Evolutionary conservation across 1,284 basidiomycete species (phyloP).

Genomic region (Rhodotorula sp.): DNA sequence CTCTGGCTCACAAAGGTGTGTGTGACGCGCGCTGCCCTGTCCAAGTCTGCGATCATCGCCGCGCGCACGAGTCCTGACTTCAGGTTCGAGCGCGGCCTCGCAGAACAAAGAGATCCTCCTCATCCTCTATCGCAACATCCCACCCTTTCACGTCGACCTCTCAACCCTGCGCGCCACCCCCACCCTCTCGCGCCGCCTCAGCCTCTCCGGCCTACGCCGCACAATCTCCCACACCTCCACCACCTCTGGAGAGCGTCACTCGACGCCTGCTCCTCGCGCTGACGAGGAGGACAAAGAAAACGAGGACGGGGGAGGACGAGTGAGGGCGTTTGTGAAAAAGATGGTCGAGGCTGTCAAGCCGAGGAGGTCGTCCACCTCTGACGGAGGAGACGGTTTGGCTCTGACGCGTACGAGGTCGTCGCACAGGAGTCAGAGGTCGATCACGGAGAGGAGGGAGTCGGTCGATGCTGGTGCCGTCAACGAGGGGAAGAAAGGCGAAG

Average conservation of each 20-base stretch:
- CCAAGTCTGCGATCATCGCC: background rate
- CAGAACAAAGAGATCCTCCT: constrained; percentile 14
- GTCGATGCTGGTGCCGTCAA: no score
- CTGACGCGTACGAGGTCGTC: constrained; percentile 3
- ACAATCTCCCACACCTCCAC: background rate
- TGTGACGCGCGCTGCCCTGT: background rate
- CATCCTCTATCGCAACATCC: constrained; percentile 8
- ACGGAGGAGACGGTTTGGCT: background rate
- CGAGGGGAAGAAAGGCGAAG: no score
- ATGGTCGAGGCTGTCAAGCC: constrained; percentile 18
- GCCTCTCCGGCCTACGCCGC: background rate
- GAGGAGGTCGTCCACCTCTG: background rate
- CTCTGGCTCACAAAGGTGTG: constrained; percentile 30
- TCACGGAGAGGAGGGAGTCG: background rate
- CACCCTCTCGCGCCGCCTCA: constrained; percentile 2
- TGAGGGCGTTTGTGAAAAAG: constrained; percentile 17
- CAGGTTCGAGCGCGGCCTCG: background rate
- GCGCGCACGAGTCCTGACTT: no score
- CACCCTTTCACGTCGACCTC: constrained; percentile 10
- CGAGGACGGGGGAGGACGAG: background rate
- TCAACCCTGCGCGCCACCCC: background rate
- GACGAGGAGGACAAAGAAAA: background rate
- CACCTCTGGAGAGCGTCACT: background rate
- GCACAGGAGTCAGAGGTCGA: background rate
- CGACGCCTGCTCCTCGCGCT: background rate